A percentile compares a stretch with the other conserved stretches of the same genome.
Evolutionary conservation across 768 basidiomycete species (phyloP).

Genomic region (Sarcodon sp.): DNA sequence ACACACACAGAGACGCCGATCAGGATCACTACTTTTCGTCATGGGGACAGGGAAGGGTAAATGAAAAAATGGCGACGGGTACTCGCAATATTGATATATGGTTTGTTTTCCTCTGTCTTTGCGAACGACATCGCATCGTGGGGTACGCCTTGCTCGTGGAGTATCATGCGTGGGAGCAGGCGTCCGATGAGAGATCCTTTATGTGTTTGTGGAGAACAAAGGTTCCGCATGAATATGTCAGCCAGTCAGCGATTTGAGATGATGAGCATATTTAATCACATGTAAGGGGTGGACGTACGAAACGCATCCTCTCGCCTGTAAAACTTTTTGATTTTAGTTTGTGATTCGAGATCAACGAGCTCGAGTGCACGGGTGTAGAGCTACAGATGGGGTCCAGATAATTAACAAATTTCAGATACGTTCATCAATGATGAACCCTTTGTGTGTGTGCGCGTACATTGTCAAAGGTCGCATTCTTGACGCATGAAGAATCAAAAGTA

Average conservation of each 20-base stretch:
- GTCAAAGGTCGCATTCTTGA: background rate
- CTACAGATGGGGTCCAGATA: constrained; percentile 21
- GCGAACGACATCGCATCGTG: constrained; percentile 35
- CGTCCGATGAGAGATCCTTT: constrained; percentile 67
- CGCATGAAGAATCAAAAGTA: constrained; percentile 20
- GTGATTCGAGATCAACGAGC: constrained; percentile 44
- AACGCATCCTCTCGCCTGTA: constrained; percentile 65
- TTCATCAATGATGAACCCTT: background rate
- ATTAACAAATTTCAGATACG: background rate
- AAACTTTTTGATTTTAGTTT: constrained; percentile 47
- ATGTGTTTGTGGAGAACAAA: background rate
- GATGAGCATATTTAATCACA: background rate
- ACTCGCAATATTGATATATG: constrained; percentile 47
- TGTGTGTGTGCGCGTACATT: background rate
- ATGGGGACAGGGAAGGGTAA: too few species aligned
- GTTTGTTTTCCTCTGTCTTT: constrained; percentile 55
- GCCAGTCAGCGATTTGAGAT: background rate
- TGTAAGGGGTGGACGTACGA: constrained; percentile 28
- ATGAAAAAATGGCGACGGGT: background rate
- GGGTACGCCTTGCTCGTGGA: constrained; percentile 42
- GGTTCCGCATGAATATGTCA: background rate
- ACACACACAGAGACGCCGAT: background rate
- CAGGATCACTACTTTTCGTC: background rate
- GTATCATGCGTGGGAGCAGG: constrained; percentile 55
- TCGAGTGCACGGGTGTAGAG: constrained; percentile 48